Base-by-base conservation (phyloP, 139 green algal species). In the Micromonas commoda region DNA sequence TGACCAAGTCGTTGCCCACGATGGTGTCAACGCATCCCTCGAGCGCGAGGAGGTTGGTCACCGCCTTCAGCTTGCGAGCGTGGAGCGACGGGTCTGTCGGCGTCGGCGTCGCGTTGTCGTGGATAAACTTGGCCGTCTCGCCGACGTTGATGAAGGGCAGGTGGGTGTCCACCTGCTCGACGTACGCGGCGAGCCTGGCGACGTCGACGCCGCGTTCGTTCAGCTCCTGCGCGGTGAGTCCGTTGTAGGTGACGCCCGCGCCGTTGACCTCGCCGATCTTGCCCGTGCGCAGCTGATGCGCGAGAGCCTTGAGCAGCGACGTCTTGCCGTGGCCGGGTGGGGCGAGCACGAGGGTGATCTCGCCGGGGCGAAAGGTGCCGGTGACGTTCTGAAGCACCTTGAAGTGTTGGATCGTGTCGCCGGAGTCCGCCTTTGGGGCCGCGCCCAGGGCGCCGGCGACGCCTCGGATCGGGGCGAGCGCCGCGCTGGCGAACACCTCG, bases 101-200 rank as follows among this genome's bases (percentile, higher is more conserved):
- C 29, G 33, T 38, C 21, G 69, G 54, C 26, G 26, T 53, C 79
- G 88, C 82, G 60, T 84, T 88, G 29, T 83, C 76, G 39, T 89
- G 81, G 23, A 83, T 85, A 86, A 96, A 95, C 64, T 90, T 73
- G 31, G 92, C 66, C 2, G 91, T 94, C 82, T 97, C 90, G 26
- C 85, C 64, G 3, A 94, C 88, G 19, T 82, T 92, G 26, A 93
- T 78, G 28, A 79, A 84, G 23, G 38, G 60, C 1, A 82, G 82
- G 70, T 89, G 84, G 68, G 82, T 57, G 57, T 89, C 86, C 2
- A 80, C 37, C 77, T 91, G 87, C 54, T 83, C 78, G 20, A 91
- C 79, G 78, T 91, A 91, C 31, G 78, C 82, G 0, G 80, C 72
- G 16, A 78, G n/a, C 21, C 68, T 38, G 23, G 60, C 32, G 16